phyloP scores from a whole-genome alignment of 2,329 filamentous ascomycete genomes.

The Beauveria sp. region DNA sequence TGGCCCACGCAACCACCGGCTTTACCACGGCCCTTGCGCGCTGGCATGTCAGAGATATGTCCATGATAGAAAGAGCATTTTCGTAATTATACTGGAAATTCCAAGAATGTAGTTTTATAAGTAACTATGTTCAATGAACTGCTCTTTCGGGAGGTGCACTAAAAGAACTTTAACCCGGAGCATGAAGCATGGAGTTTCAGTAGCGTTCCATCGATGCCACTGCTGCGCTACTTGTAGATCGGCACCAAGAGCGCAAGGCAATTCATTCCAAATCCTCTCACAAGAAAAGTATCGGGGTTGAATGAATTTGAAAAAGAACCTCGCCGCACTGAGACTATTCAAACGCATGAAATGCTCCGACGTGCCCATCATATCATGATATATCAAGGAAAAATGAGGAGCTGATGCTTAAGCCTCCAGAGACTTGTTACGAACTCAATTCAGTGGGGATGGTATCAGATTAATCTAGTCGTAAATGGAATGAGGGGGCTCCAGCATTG shows the following conservation, averaged over 20 bases:
- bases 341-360: background rate
- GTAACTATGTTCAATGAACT: too few species aligned
- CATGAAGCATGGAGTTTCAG: slow-evolving; percentile 2
- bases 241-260: background rate
- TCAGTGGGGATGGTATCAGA: too few species aligned
- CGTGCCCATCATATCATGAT: background rate
- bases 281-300: background rate
- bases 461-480: slow-evolving; percentile 27
- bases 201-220: background rate
- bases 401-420: background rate
- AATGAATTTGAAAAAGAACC: background rate
- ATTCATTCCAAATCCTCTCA: background rate
- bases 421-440: too few species aligned
- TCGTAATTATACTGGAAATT: too few species aligned
- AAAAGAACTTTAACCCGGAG: background rate
- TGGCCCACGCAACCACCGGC: too few species aligned
- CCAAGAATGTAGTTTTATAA: too few species aligned
- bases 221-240: background rate
- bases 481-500: slow-evolving; percentile 54
- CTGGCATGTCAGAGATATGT: too few species aligned
- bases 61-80: too few species aligned
- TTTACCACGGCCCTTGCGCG: too few species aligned
- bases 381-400: background rate
- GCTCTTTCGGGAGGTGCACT: background rate
- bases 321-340: background rate